Evolutionary conservation across 768 basidiomycete species (phyloP), one percentile per base, ranked within the genome.

Genomic region (Phylloporus arenicola): DNA sequence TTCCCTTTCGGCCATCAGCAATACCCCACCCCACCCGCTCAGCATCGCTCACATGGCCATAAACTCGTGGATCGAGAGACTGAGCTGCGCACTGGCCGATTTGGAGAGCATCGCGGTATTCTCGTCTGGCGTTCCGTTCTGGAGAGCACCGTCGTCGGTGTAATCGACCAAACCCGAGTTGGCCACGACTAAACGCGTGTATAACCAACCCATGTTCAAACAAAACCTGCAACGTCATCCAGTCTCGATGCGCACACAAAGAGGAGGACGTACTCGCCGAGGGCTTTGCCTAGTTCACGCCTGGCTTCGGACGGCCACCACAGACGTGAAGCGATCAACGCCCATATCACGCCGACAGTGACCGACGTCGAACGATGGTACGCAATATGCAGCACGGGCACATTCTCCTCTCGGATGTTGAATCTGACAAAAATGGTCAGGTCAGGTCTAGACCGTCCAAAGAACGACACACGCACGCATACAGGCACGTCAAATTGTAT

Each of bases 271-370:
- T 50, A 95, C 92, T 98, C 93, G 71, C 91, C 86, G 6, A 98
- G 75, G 0, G 82, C 85, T 53, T 82, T 84, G 42, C 85, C 82
- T 4, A 99, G 73, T 67, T 98, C 95, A 35, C 88, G 74, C 41
- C 95, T 74, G 0, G 96, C 96, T 61, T 96, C 94, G 9, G 88
- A 81, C 1, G 96, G 96, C 95, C 94, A 98, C 88, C 93, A 92
- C 55, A 86, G 86, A 42, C 91, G 75, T 5, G 90, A 92, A 19
- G 96, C 83, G 43, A 97, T 69, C 3, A 84, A 79, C 0, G 93
- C 93, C 88, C 90, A 98, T 1, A 94, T 63, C 3, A 93, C 90
- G 8, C 95, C 96, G 7, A 79, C 77, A 1, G 78, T 86, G 17
- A 99, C 95, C 29, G 94, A 79, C 4, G 86, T 57, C 1, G 85